Base-by-base conservation (phyloP, 441 rosid genomes). In the Pelargonium cotyledonis region DNA sequence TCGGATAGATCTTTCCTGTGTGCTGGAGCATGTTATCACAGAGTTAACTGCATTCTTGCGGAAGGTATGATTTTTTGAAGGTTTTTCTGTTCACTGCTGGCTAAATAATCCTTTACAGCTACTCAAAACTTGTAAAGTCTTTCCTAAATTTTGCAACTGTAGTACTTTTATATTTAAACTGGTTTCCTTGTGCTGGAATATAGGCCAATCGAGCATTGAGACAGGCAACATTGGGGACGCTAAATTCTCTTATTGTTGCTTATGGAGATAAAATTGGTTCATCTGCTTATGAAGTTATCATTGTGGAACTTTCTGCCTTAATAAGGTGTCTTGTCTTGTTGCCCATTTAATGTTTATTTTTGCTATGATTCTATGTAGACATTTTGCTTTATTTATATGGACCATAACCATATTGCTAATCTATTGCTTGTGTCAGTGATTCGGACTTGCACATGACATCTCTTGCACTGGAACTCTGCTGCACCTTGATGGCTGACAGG, bases 401-500 rank as follows among this genome's bases (percentile, higher is more conserved):
- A 35, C 40, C 65, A 67, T 15, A 72, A 72, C 51, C 43, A 53
- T 66, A 14, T 43, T 65, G 71, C 66, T 68, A 60, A 70, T 65
- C 23, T 44, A 70, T 75, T 76, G 65, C 40, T 55, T 67, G 8
- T 78, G 65, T 67, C 88, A 92, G 98, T 80, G 98, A 92, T 81
- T 87, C 92, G n/a, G 99, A 95, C 86, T 89, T 92, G 82, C 97
- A 95, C 78, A 95, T 95, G 99, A 76, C 98, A 21, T 97, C 99
- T 71, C 98, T 95, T 86, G 96, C 97, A 21, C 85, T 95, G 72
- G 98, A 92, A 79, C 94, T 95, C 65, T 95, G 99, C 86, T 92
- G 96, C 85, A 92, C 99, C 78, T 81, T 95, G 75, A 95, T 95
- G 97, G 84, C 91, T 68, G 98, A 89, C 79, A 85, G 86, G 82